phyloP scores from a whole-genome alignment of 2,329 filamentous ascomycete genomes.

The Neocatenulostroma microsporum region DNA sequence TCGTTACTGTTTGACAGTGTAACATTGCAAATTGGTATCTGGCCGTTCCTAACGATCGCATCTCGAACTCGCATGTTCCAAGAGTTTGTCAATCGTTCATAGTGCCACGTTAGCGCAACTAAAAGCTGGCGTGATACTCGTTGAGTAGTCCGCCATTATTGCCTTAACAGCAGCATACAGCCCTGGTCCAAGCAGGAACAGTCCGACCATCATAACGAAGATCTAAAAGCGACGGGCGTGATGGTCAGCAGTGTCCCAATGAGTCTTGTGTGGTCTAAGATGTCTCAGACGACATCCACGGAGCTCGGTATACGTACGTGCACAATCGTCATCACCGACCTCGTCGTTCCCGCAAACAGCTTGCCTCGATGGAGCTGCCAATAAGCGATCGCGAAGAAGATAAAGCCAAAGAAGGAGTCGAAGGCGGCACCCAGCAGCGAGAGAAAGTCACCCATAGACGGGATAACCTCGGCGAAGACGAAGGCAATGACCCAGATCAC shows the following conservation, averaged over 20 bases:
- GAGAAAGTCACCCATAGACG: conserved; percentile 45
- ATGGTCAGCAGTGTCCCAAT: conserved; percentile 3
- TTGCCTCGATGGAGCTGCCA: conserved; percentile 37
- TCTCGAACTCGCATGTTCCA: no score
- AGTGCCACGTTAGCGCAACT: conserved; percentile 44
- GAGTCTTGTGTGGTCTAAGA: conserved; percentile 22
- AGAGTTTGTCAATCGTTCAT: no score
- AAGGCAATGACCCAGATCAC: conserved; percentile 40
- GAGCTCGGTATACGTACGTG: no score
- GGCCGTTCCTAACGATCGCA: no score
- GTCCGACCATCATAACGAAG: conserved; percentile 27
- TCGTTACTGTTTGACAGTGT: no score
- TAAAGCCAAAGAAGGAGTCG: conserved; percentile 46
- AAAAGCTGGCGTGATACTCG: conserved; percentile 38
- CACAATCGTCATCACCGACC: conserved; percentile 38
- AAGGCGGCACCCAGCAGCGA: conserved; percentile 43
- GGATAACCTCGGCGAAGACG: conserved; percentile 43
- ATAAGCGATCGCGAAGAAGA: conserved; percentile 46
- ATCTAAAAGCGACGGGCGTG: no score
- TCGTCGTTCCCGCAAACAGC: conserved; percentile 31
- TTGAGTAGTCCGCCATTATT: conserved; percentile 45
- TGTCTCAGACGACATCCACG: no score
- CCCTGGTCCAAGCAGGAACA: conserved; percentile 46
- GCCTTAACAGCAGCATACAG: conserved; percentile 47
- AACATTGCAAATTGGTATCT: no score